phyloP scores from a whole-genome alignment of 2,329 filamentous ascomycete genomes.

The Penicillium sp. region DNA sequence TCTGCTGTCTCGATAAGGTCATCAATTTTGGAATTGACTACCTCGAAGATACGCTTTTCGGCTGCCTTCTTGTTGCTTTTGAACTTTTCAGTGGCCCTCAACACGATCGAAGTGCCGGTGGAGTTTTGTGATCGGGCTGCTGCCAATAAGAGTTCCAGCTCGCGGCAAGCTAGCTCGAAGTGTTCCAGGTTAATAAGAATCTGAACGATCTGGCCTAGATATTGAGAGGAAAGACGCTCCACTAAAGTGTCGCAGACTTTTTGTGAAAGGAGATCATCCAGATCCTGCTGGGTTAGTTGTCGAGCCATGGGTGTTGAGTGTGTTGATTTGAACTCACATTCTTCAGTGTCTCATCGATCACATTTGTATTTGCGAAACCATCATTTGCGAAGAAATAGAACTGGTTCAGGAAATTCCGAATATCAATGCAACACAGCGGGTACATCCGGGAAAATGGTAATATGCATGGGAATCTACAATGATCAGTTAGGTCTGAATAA shows the following conservation, averaged over 20 bases:
- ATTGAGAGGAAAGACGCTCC: slow-evolving; percentile 84
- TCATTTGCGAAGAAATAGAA: slow-evolving; percentile 98
- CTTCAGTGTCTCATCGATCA: slow-evolving; percentile 87
- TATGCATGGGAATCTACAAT: slow-evolving; percentile 78
- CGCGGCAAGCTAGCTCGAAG: slow-evolving; percentile 88
- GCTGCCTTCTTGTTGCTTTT: slow-evolving; percentile 88
- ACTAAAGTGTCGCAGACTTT: slow-evolving; percentile 91
- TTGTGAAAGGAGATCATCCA: slow-evolving; percentile 91
- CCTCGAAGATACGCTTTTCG: slow-evolving; percentile 95
- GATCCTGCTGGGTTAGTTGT: slow-evolving; percentile 53
- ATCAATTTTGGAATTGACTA: slow-evolving; percentile 98
- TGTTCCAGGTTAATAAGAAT: slow-evolving; percentile 97
- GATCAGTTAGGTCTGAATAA: neutral
- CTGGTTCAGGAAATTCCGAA: slow-evolving; percentile 94
- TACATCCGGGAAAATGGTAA: slow-evolving; percentile 99
- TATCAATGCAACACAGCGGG: slow-evolving; percentile 95
- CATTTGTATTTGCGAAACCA: slow-evolving; percentile 83
- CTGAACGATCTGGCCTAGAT: slow-evolving; percentile 95
- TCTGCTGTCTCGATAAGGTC: slow-evolving; percentile 95
- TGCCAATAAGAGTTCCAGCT: slow-evolving; percentile 82
- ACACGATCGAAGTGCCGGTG: slow-evolving; percentile 70
- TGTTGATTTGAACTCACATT: slow-evolving; percentile 52
- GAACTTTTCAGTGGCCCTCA: slow-evolving; percentile 84
- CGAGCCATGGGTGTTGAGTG: neutral
- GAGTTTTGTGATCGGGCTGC: slow-evolving; percentile 78